These are phyloP conservation scores for Myxozyma geophila DNA, from an alignment of 805 yeast species.

Conservation along the genomic window DNA sequence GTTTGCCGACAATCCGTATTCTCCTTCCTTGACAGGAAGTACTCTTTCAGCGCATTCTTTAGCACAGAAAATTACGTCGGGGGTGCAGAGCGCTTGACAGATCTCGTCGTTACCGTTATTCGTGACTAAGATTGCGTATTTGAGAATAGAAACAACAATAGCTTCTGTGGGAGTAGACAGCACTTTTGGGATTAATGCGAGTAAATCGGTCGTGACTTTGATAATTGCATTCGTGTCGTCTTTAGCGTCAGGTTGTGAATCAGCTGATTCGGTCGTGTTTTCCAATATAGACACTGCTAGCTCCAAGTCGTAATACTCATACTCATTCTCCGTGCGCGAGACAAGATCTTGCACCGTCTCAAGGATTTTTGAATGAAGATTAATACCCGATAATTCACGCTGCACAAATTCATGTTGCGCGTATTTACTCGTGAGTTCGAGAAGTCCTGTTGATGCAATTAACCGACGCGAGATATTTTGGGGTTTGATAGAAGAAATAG, in stretches of 20 bases:
- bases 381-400: background rate
- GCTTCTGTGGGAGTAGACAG: slow-evolving; percentile 2
- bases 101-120: slow-evolving; percentile 7
- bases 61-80: background rate
- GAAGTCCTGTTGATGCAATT: slow-evolving; percentile 19
- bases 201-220: background rate
- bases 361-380: background rate
- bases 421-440: slow-evolving; percentile 14
- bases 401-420: slow-evolving; percentile 8
- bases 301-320: slow-evolving; percentile 17
- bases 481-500: slow-evolving; percentile 1
- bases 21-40: background rate
- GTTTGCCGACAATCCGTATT: slow-evolving; percentile 21
- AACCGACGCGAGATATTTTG: slow-evolving; percentile 17
- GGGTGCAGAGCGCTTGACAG: slow-evolving; percentile 9
- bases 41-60: background rate
- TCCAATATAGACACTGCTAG: slow-evolving; percentile 21
- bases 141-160: slow-evolving; percentile 15
- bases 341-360: background rate
- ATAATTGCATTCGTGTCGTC: slow-evolving; percentile 5
- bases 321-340: background rate
- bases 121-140: slow-evolving; percentile 20
- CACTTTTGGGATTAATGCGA: slow-evolving; percentile 9
- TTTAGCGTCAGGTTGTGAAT: background rate
- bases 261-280: slow-evolving; percentile 10